phyloP scores from a whole-genome alignment of 73 alveolate genomes.

The Symbiodinium pilosum region DNA sequence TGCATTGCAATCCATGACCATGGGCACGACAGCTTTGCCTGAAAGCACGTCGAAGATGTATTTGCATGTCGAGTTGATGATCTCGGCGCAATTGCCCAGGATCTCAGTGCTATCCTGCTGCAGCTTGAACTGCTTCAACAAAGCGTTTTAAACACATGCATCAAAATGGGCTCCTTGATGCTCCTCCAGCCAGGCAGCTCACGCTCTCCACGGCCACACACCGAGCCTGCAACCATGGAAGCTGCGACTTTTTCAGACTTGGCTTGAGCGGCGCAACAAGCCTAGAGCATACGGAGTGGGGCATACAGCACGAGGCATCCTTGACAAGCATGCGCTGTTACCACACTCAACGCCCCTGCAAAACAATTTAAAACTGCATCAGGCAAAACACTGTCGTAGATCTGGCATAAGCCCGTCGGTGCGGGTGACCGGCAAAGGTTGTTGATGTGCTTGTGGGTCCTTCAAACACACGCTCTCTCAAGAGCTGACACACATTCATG shows the following conservation, averaged over 20 bases:
- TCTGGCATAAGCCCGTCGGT: slow-evolving; percentile 26
- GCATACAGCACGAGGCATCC: slow-evolving; percentile 95
- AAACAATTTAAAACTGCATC: not conserved
- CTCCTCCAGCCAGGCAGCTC: slow-evolving; percentile 92
- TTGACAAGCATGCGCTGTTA: not conserved
- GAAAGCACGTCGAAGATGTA: slow-evolving; percentile 78
- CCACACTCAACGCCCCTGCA: not conserved
- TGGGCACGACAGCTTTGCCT: too few relatives aligned
- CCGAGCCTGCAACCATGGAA: slow-evolving; percentile 27
- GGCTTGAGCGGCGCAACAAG: not conserved
- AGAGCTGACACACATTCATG: not conserved
- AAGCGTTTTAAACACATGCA: not conserved
- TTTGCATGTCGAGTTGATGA: slow-evolving; percentile 41
- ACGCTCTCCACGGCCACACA: slow-evolving; percentile 95
- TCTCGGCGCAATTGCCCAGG: slow-evolving; percentile 72
- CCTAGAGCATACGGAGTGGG: slow-evolving; percentile 92
- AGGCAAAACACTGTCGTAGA: slow-evolving; percentile 29
- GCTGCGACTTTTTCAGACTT: not conserved
- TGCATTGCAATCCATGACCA: too few relatives aligned
- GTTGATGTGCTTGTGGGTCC: not conserved
- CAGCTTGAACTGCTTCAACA: too few relatives aligned
- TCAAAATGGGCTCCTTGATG: slow-evolving; percentile 2
- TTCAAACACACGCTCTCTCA: not conserved
- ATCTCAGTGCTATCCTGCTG: slow-evolving; percentile 67
- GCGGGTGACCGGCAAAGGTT: not conserved